Percentiles rank a stretch among this genome's conserved stretches.
phyloP scores from a whole-genome alignment of 1,139 yeast genomes.

The Pichia sp. region DNA sequence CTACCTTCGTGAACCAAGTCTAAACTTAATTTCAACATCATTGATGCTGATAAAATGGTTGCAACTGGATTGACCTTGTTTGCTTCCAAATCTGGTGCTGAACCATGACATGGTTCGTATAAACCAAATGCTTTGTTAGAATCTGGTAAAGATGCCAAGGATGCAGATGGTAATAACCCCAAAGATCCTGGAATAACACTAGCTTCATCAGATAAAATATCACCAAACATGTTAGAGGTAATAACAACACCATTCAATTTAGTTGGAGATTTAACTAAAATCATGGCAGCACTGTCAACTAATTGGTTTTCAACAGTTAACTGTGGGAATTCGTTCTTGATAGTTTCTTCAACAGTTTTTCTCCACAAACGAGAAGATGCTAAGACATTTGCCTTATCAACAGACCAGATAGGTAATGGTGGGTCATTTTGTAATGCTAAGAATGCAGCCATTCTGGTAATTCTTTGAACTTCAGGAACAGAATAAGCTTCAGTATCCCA shows the following conservation, averaged over 20 bases:
- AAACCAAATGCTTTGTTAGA: constrained; percentile 89
- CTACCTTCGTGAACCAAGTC: constrained; percentile 78
- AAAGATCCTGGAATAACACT: constrained; percentile 96
- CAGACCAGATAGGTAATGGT: constrained; percentile 90
- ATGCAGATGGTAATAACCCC: constrained; percentile 93
- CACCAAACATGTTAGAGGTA: constrained; percentile 97
- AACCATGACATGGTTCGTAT: constrained; percentile 97
- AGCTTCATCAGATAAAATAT: constrained; percentile 95
- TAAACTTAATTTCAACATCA: constrained; percentile 91
- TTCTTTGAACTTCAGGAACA: constrained; percentile 86
- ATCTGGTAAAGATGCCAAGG: constrained; percentile 92
- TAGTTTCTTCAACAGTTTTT: constrained; percentile 79
- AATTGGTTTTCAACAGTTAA: constrained; percentile 83
- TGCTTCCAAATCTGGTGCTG: constrained; percentile 87
- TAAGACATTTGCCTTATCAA: constrained; percentile 94
- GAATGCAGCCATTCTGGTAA: constrained; percentile 97
- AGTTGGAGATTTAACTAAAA: constrained; percentile 83
- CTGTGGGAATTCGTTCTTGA: constrained; percentile 83
- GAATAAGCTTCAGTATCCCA: constrained; percentile 92
- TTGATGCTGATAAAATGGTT: constrained; percentile 88
- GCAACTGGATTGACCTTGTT: constrained; percentile 94
- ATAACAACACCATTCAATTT: constrained; percentile 85
- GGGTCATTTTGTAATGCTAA: constrained; percentile 90
- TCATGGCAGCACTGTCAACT: constrained; percentile 98
- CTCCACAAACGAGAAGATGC: constrained; percentile 97